Evolutionary conservation across 305 asterid species (phyloP).

Genomic region (Coffea humblotiana): DNA sequence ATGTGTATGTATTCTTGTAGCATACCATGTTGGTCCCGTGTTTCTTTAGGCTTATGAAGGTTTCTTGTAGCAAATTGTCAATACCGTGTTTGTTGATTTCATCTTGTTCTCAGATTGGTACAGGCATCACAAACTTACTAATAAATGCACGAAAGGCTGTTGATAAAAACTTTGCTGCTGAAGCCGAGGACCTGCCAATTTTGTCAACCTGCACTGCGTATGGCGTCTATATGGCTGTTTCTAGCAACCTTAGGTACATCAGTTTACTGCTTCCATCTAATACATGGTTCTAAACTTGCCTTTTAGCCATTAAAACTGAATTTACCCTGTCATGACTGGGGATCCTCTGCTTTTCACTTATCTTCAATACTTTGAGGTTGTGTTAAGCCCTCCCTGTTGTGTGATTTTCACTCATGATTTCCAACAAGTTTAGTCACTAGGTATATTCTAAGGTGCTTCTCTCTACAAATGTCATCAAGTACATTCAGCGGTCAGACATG

Average conservation of each 20-base stretch:
- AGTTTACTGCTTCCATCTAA: neutral
- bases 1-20: neutral
- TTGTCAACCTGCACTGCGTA: slow-evolving; percentile 74
- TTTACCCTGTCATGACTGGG: neutral
- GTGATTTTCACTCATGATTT: neutral
- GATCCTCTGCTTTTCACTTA: neutral
- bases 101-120: slow-evolving; percentile 64
- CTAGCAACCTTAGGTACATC: slow-evolving; percentile 85
- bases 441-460: neutral
- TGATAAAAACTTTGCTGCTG: slow-evolving; percentile 75
- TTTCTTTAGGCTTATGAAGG: neutral
- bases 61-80: neutral
- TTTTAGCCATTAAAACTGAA: neutral
- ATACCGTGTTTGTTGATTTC: neutral
- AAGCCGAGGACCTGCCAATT: slow-evolving; percentile 81
- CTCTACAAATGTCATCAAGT: neutral
- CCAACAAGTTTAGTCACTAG: neutral
- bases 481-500: neutral
- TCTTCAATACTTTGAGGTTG: neutral
- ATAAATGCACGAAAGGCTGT: slow-evolving; percentile 72
- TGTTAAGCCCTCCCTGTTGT: neutral
- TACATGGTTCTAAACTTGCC: neutral
- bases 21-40: neutral
- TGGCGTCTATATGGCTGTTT: slow-evolving; percentile 88
- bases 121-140: slow-evolving; percentile 69